A percentile compares a stretch with the other conserved stretches of the same genome.
Evolutionary conservation across 331 rosid genomes (phyloP).

Genomic region (Rhamnella rubrinervis): DNA sequence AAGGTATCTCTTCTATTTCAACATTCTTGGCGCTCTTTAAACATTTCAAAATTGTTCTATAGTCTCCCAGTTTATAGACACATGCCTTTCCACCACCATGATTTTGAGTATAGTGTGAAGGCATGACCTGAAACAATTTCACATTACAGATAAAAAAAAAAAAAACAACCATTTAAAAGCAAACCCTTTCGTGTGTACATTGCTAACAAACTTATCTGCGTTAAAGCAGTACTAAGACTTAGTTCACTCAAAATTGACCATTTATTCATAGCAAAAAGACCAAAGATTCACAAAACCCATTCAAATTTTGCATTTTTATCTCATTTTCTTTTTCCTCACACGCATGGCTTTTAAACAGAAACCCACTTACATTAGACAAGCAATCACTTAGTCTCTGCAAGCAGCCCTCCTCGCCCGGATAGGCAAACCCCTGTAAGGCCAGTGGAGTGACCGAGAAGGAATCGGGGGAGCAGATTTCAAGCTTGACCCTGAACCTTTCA

Average conservation of each 20-base stretch:
- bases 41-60: conserved; percentile 44
- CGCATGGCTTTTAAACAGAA: background rate
- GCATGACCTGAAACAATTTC: conserved; percentile 50
- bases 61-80: conserved; percentile 63
- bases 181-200: background rate
- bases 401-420: conserved; percentile 48
- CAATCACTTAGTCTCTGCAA: conserved; percentile 35
- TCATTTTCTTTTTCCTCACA: background rate
- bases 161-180: background rate
- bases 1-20: conserved; percentile 79
- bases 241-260: too few relatives aligned
- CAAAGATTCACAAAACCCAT: background rate
- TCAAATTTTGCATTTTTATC: background rate
- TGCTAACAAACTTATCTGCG: too few relatives aligned
- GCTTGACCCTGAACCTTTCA: conserved; percentile 54
- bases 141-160: background rate
- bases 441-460: conserved; percentile 65
- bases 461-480: conserved; percentile 74
- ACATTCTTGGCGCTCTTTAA: conserved; percentile 46
- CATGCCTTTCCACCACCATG: conserved; percentile 59
- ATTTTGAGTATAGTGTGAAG: conserved; percentile 77
- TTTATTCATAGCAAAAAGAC: background rate
- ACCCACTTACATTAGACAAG: conserved; percentile 46
- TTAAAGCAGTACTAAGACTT: too few relatives aligned
- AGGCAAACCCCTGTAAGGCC: conserved; percentile 29